Evolutionary conservation across 768 basidiomycete genomes (phyloP), one percentile per base, ranked within the genome.

Genomic region (Hericium coralloides): DNA sequence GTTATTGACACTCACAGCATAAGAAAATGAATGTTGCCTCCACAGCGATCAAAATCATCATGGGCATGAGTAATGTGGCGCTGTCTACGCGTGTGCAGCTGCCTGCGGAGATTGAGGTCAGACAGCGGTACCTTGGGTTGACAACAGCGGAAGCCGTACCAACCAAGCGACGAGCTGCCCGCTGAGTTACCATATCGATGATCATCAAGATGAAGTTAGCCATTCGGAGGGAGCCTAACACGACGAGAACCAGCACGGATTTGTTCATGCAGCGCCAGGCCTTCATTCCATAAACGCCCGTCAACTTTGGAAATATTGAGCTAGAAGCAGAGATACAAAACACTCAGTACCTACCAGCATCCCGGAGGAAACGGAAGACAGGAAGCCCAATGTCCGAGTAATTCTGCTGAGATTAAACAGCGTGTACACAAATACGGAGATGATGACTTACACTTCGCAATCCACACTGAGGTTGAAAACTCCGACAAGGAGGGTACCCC

Each of bases 191-290:
- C 26, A 79, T 56, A 55, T 82, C 78, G 23, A 80, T 55, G 20
- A 72, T 63, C 14, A 79, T 72, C 4, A 81, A 61, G 5, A 67
- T 69, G 2, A 73, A 64, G 14, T 77, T 76, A 22, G 74, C 72
- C 22, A 69, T 62, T 31, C 31, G 31, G 56, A 78, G 77, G 20
- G 83, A 72, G 15, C 76, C 49, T 3, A 64, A 63, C 43, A 85
- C 63, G 20, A 72, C 59, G 14, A 80, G 70, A 53, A 87, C 76
- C 55, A 81, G 60, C n/a, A 73, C 73, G n/a, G 81, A 78, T 57
- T 79, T 78, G 65, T 82, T 77, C 59, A 85, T 68, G 62, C 83
- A 86, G 63, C 77, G 78, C 62, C 85, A 87, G 8, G 80, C 83
- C 65, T 87, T 87, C 62, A 80, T 71, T 14, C 85, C 85, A 37